Evolutionary conservation across 139 green algal genomes (phyloP), one percentile per base, ranked within the genome.

Genomic region (Raphidocelis subcapitata): DNA sequence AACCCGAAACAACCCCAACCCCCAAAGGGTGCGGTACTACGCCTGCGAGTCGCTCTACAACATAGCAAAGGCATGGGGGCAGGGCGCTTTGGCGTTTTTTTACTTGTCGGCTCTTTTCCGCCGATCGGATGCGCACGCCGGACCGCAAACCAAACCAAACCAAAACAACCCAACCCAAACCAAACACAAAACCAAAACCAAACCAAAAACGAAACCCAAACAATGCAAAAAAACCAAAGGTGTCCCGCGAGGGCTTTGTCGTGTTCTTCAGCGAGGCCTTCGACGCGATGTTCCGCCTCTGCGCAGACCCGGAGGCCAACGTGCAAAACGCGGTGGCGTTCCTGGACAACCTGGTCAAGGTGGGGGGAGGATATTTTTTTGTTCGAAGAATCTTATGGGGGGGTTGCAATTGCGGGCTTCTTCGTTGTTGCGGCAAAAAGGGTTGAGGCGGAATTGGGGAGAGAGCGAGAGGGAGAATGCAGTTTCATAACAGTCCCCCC

Each of bases 21-120:
- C 8, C 8, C 41, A 12, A 8, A 83, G 94, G 4, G 93, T 98
- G 67, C 83, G 95, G 1, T 99, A 99, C 76, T 98, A 98, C 67
- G 95, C 95, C 14, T 97, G 88, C 69, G 93, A 98, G 79, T 91
- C 94, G 41, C 82, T 99, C 37, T 99, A 97, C 89, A 99, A 99
- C 80, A 94, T 99, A 44, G 91, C 92, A 64, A 99, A 99, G 84
- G 84, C 86, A 28, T 24, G 12, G 14, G 8, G 60, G 26, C 23
- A 31, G n/a, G n/a, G n/a, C n/a, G n/a, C n/a, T n/a, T n/a, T n/a
- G n/a, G n/a, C n/a, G n/a, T n/a, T n/a, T n/a, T n/a, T n/a, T n/a
- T n/a, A n/a, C n/a, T n/a, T n/a, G n/a, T n/a, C n/a, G n/a, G n/a
- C n/a, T n/a, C n/a, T n/a, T n/a, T n/a, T n/a, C n/a, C n/a, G n/a